phyloP scores from a whole-genome alignment of 2,329 filamentous ascomycete genomes.

The Teratosphaeriaceae sp. region DNA sequence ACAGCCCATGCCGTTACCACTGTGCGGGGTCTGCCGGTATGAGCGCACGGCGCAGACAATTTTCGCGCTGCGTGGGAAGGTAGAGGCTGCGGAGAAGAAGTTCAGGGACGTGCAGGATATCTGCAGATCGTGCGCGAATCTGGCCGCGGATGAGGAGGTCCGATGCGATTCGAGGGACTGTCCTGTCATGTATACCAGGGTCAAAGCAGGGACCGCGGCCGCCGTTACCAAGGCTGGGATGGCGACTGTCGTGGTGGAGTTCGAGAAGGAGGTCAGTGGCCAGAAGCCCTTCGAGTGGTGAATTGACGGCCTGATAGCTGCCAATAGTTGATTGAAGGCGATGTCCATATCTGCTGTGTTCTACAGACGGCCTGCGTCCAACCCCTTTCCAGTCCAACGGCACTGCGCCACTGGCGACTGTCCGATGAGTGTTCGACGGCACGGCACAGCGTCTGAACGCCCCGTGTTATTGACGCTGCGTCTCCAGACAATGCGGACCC shows the following conservation, averaged over 20 bases:
- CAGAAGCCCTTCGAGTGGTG: constrained; percentile 2
- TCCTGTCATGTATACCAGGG: constrained; percentile 78
- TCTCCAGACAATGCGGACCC: no score
- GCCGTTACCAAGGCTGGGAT: constrained; percentile 33
- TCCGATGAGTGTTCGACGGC: no score
- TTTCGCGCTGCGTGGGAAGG: constrained; percentile 53
- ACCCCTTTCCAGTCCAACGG: no score
- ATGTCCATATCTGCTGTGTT: no score
- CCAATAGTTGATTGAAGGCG: no score
- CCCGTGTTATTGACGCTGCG: no score
- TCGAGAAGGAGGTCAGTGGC: constrained; percentile 18
- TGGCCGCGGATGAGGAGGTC: constrained; percentile 70
- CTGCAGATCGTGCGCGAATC: constrained; percentile 72
- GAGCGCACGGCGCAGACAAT: constrained; percentile 53
- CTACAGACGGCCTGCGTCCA: no score
- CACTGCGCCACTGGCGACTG: no score
- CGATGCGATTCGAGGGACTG: constrained; percentile 87
- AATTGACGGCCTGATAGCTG: no score
- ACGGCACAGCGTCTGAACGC: no score
- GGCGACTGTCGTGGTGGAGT: constrained; percentile 35
- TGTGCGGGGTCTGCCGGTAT: constrained; percentile 55
- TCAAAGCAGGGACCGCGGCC: constrained; percentile 51
- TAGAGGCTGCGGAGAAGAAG: constrained; percentile 58
- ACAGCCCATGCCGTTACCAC: constrained; percentile 29
- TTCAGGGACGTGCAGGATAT: constrained; percentile 59